Conservation (phyloP, 2,329 filamentous ascomycete species). For the Fusarium sp. region DNA sequence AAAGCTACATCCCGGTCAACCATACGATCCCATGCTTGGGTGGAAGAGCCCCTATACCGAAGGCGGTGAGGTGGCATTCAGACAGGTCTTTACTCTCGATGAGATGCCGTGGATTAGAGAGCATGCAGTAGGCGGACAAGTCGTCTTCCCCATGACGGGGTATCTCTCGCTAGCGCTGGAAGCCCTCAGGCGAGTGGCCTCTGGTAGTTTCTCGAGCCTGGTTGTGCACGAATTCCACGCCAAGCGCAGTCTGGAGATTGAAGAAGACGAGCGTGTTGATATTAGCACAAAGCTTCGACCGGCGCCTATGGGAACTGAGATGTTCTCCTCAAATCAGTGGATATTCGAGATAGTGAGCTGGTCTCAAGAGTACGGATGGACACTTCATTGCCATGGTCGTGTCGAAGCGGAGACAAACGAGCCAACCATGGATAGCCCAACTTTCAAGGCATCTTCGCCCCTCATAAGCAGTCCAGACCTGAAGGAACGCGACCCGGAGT, state of each 20-base stretch:
- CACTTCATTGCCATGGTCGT: too few species aligned
- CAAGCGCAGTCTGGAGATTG: constrained; percentile 44
- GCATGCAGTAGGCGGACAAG: constrained; percentile 54
- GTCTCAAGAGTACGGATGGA: too few species aligned
- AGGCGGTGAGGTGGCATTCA: constrained; percentile 51
- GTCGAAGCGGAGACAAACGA: too few species aligned
- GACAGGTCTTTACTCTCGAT: constrained; percentile 55
- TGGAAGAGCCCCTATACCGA: constrained; percentile 31
- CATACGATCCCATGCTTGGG: constrained; percentile 52
- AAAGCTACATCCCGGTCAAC: constrained; percentile 51
- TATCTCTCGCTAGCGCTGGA: constrained; percentile 23
- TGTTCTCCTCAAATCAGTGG: constrained; percentile 31
- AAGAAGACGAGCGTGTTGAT: constrained; percentile 49
- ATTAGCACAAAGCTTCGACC: constrained; percentile 47
- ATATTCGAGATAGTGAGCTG: too few species aligned
- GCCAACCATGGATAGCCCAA: too few species aligned
- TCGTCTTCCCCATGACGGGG: constrained; percentile 44
- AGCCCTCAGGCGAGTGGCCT: constrained; percentile 13
- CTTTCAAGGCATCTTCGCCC: too few species aligned
- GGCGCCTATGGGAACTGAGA: constrained; percentile 25
- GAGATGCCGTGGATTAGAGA: constrained; percentile 63
- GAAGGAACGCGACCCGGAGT: too few species aligned
- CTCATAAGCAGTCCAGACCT: too few species aligned
- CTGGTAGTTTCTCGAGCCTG: constrained; percentile 5
- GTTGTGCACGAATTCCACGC: constrained; percentile 39